These are phyloP conservation scores for Pythium brachiatum DNA, from an alignment of 352 stramenopile genomes.

Conservation along the genomic window DNA sequence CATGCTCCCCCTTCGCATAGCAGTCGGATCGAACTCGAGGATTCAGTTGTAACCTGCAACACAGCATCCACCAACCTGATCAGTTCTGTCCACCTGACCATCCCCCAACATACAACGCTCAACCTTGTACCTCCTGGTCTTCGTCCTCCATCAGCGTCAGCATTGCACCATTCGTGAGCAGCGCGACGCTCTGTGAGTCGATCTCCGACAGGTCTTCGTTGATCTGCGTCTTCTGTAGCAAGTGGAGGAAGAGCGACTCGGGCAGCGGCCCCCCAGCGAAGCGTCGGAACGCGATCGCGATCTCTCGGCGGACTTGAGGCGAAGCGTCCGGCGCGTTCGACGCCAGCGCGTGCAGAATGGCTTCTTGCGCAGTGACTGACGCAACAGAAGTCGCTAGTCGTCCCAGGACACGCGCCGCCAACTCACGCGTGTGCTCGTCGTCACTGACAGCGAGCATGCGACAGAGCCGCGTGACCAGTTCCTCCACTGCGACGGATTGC, in stretches of 20 bases:
- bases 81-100: too few species aligned
- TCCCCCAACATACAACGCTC: too few species aligned
- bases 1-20: conserved; percentile 23
- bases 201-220: conserved; percentile 41
- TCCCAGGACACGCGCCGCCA: conserved; percentile 7
- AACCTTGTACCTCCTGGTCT: conserved; percentile 23
- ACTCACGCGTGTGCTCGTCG: conserved; percentile 4
- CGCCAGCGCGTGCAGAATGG: conserved; percentile 5
- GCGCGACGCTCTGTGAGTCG: conserved; percentile 40
- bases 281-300: conserved; percentile 36
- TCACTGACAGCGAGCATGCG: conserved; percentile 22
- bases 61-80: too few species aligned
- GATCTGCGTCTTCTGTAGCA: conserved; percentile 52
- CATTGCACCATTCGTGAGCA: conserved; percentile 63
- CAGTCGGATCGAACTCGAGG: conserved; percentile 40
- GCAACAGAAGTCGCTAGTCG: conserved; percentile 4
- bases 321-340: conserved; percentile 26
- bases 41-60: conserved; percentile 39
- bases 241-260: conserved; percentile 33
- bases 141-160: conserved; percentile 63
- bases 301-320: conserved; percentile 33
- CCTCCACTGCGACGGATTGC: neutral
- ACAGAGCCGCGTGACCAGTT: conserved; percentile 38
- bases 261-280: neutral
- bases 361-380: neutral